These are phyloP conservation scores for Aquilaria malaccensis DNA, from an alignment of 345 rosid genomes.

Conservation along the genomic window DNA sequence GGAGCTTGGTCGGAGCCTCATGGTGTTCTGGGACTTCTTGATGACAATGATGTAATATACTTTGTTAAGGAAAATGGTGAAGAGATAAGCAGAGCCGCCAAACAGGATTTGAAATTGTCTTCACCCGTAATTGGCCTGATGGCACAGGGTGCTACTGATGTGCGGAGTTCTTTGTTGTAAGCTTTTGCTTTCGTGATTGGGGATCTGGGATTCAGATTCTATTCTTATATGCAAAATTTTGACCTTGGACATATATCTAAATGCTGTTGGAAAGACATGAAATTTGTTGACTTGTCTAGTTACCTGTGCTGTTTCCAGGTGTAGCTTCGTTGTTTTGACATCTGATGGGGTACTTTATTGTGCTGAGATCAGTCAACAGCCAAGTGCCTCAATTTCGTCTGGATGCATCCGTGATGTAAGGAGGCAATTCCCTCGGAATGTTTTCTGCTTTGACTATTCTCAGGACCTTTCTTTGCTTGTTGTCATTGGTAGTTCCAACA, in stretches of 20 bases:
- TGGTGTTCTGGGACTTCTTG: constrained; percentile 72
- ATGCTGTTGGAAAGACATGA: constrained; percentile 1
- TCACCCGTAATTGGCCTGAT: constrained; percentile 60
- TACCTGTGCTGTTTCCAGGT: constrained; percentile 41
- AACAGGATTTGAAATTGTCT: constrained; percentile 52
- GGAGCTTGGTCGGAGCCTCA: constrained; percentile 89
- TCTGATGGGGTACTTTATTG: constrained; percentile 67
- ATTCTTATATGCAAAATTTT: not conserved
- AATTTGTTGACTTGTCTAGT: constrained; percentile 11
- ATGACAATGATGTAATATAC: constrained; percentile 55
- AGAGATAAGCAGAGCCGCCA: constrained; percentile 56
- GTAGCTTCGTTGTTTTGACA: constrained; percentile 56
- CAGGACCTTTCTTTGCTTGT: constrained; percentile 54
- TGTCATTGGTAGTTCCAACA: constrained; percentile 44
- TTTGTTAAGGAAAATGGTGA: constrained; percentile 83
- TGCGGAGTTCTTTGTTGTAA: constrained; percentile 57
- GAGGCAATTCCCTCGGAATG: constrained; percentile 55
- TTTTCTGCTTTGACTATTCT: constrained; percentile 69
- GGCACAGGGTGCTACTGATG: constrained; percentile 35
- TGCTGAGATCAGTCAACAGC: constrained; percentile 64
- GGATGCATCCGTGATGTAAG: constrained; percentile 22
- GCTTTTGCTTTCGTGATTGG: constrained; percentile 18
- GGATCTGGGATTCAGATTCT: not conserved
- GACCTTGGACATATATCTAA: not conserved
- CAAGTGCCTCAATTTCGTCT: constrained; percentile 51